Evolutionary conservation across 805 yeast genomes (phyloP).

Genomic region (Candida railenensis): DNA sequence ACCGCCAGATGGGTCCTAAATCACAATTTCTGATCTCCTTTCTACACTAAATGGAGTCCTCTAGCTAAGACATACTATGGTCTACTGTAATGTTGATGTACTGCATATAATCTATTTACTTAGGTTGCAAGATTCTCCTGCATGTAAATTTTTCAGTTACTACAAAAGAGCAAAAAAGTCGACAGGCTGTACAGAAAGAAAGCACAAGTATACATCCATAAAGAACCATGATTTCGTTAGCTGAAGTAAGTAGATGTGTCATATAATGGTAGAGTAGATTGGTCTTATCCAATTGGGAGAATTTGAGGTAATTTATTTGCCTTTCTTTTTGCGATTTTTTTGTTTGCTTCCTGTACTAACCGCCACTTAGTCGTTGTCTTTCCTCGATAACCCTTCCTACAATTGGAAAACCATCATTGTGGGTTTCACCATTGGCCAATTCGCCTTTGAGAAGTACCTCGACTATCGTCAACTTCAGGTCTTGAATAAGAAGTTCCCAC

Average conservation of each 20-base stretch:
- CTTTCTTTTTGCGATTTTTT: not conserved
- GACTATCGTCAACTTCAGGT: constrained; percentile 75
- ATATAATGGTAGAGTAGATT: too few species aligned
- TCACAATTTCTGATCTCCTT: too few species aligned
- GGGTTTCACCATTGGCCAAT: constrained; percentile 75
- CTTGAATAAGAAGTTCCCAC: constrained; percentile 54
- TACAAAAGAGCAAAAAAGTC: not conserved
- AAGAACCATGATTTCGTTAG: constrained; percentile 21
- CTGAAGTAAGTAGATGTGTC: constrained; percentile 18
- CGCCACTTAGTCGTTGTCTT: constrained; percentile 41
- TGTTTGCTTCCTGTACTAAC: constrained; percentile 17
- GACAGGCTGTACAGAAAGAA: not conserved
- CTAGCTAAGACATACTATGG: too few species aligned
- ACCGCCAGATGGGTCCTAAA: too few species aligned
- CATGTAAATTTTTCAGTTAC: not conserved
- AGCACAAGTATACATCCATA: not conserved
- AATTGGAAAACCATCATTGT: constrained; percentile 79
- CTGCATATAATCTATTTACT: too few species aligned
- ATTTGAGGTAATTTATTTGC: not conserved
- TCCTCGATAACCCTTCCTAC: constrained; percentile 64
- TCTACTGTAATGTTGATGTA: too few species aligned
- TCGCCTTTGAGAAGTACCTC: constrained; percentile 69
- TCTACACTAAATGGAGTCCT: too few species aligned
- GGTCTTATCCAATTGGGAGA: too few species aligned
- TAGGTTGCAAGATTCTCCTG: not conserved